These are phyloP conservation scores for Naganishia antarctica DNA, from an alignment of 768 basidiomycete genomes.

Conservation along the genomic window DNA sequence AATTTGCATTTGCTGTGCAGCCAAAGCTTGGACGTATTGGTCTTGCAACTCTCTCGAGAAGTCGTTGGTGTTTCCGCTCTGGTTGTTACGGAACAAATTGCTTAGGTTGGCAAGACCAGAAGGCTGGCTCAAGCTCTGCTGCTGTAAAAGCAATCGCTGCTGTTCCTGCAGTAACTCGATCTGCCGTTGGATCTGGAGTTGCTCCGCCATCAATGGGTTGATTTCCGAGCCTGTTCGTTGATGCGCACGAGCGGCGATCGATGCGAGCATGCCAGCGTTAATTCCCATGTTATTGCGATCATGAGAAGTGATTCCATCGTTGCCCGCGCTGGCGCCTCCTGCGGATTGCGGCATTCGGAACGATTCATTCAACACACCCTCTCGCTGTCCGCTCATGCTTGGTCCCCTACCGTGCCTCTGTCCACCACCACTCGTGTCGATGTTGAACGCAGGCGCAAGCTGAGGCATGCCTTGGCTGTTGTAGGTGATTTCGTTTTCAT, in stretches of 20 bases:
- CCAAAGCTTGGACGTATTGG: conserved; percentile 23
- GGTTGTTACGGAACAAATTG: background rate
- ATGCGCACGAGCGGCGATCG: conserved; percentile 48
- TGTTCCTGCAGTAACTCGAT: conserved; percentile 49
- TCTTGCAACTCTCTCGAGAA: conserved; percentile 23
- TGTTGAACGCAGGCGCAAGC: conserved; percentile 63
- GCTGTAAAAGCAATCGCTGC: conserved; percentile 46
- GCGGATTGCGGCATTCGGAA: conserved; percentile 2
- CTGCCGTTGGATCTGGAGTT: conserved; percentile 47
- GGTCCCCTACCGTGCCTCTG: background rate
- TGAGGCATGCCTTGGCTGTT: conserved; percentile 71
- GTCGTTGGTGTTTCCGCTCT: conserved; percentile 2
- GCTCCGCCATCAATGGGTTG: conserved; percentile 50
- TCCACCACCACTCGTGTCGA: conserved; percentile 21
- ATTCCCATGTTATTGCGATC: conserved; percentile 25
- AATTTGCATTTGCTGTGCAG: conserved; percentile 22
- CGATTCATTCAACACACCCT: conserved; percentile 38
- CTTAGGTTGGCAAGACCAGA: conserved; percentile 3
- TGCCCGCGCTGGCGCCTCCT: conserved; percentile 28
- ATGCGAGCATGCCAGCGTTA: conserved; percentile 46
- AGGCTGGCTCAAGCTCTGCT: conserved; percentile 24
- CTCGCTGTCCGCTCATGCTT: conserved; percentile 39
- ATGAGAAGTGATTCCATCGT: conserved; percentile 51
- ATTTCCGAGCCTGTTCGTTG: conserved; percentile 61
- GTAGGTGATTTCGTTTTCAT: conserved; percentile 29